phyloP scores from a whole-genome alignment of 2,329 filamentous ascomycete genomes.

The Monosporascus cannonballus region DNA sequence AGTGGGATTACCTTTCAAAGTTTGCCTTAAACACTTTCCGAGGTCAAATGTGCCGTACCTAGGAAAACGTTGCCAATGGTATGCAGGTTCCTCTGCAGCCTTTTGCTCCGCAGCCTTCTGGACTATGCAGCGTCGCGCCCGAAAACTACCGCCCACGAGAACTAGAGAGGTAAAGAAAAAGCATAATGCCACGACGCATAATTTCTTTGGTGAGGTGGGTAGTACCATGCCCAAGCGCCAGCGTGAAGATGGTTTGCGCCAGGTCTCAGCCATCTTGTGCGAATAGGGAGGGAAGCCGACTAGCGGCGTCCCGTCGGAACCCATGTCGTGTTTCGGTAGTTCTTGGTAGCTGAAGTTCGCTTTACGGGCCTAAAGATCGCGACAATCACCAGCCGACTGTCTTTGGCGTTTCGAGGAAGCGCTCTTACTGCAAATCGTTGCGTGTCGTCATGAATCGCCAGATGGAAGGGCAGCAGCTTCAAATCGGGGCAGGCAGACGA shows the following conservation, averaged over 20 bases:
- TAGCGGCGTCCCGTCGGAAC: constrained; percentile 11
- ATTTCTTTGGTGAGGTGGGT: constrained; percentile 18
- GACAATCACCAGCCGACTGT: neutral
- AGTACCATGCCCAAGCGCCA: constrained; percentile 14
- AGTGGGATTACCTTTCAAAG: neutral
- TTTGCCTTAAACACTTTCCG: too few relatives aligned
- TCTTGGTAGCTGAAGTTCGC: constrained; percentile 14
- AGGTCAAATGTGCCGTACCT: constrained; percentile 11
- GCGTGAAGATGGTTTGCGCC: constrained; percentile 11
- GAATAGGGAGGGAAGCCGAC: constrained; percentile 4
- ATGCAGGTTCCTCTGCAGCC: constrained; percentile 10
- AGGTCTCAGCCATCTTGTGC: constrained; percentile 11
- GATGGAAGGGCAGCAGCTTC: too few relatives aligned
- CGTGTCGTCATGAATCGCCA: too few relatives aligned
- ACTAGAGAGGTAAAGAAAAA: constrained; percentile 15
- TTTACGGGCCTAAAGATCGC: constrained; percentile 9
- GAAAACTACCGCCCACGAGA: constrained; percentile 12
- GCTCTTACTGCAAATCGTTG: too few relatives aligned
- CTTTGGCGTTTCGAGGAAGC: too few relatives aligned
- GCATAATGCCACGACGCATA: constrained; percentile 13
- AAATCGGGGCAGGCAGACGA: too few relatives aligned
- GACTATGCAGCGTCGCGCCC: constrained; percentile 9
- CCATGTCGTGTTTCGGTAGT: constrained; percentile 18
- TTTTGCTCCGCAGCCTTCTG: constrained; percentile 2
- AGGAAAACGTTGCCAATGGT: constrained; percentile 20